A percentile compares a stretch with the other conserved stretches of the same genome.
phyloP scores from a whole-genome alignment of 2,329 filamentous ascomycete genomes.

The Diaporthe humulicola region DNA sequence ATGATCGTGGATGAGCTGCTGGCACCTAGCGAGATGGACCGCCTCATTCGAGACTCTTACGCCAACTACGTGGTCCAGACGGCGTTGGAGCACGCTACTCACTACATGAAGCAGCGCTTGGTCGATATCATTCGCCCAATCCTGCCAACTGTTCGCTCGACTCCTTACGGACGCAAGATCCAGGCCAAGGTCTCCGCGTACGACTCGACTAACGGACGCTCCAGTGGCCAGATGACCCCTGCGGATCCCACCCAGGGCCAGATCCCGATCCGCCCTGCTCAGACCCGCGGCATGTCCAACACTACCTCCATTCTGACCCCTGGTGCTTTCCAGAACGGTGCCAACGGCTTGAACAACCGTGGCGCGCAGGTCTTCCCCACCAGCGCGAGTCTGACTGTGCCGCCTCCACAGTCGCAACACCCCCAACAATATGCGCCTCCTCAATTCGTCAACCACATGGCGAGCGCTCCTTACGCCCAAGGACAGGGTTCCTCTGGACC shows the following conservation, averaged over 20 bases:
- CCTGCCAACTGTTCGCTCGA: conserved; percentile 86
- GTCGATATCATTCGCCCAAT: conserved; percentile 89
- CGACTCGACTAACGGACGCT: conserved; percentile 59
- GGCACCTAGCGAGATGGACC: conserved; percentile 81
- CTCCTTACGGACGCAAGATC: conserved; percentile 94
- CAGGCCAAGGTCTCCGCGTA: conserved; percentile 84
- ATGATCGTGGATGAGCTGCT: conserved; percentile 88
- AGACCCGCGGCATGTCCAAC: conserved; percentile 58
- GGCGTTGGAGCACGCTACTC: conserved; percentile 86
- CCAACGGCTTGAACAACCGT: conserved; percentile 48
- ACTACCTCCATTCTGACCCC: conserved; percentile 53
- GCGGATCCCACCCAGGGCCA: conserved; percentile 68
- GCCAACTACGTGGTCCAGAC: conserved; percentile 99
- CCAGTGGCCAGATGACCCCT: conserved; percentile 65
- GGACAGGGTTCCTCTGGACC: conserved; percentile 32
- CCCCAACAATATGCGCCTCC: conserved; percentile 42
- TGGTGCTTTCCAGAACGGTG: conserved; percentile 49
- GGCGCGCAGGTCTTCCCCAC: conserved; percentile 41
- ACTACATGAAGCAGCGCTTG: conserved; percentile 78
- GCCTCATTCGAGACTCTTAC: conserved; percentile 90
- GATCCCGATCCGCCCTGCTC: conserved; percentile 61
- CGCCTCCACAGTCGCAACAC: conserved; percentile 43
- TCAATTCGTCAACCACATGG: conserved; percentile 36
- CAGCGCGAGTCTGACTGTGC: conserved; percentile 41
- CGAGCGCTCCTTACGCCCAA: conserved; percentile 22